phyloP scores from a whole-genome alignment of 176 grass and related monocot species.

The Cymbopogon citratus region DNA sequence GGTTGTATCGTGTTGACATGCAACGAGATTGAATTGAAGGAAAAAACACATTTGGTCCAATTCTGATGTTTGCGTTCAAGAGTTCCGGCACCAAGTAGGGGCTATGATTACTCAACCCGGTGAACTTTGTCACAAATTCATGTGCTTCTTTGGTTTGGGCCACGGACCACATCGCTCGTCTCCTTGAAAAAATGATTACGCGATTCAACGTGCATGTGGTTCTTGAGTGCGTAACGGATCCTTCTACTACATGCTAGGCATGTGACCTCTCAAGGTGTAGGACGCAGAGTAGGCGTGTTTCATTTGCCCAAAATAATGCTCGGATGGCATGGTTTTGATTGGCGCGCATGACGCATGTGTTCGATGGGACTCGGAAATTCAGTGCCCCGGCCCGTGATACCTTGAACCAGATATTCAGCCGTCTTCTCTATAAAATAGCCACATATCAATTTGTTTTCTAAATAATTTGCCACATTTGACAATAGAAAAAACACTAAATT shows the following conservation, averaged over 20 bases:
- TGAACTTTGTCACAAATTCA: not conserved
- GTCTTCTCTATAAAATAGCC: too few species aligned
- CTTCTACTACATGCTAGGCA: not conserved
- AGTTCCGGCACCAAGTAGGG: not conserved
- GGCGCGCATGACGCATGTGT: not conserved
- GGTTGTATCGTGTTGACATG: too few species aligned
- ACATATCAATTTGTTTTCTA: too few species aligned
- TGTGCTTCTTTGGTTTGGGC: not conserved
- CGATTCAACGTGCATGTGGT: not conserved
- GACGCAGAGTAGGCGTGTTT: not conserved
- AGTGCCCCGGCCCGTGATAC: not conserved
- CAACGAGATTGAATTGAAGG: not conserved
- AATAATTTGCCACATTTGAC: too few species aligned
- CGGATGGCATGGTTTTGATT: not conserved
- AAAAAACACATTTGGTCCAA: too few species aligned
- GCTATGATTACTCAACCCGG: not conserved
- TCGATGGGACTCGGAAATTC: not conserved
- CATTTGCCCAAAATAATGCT: not conserved
- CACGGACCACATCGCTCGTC: not conserved
- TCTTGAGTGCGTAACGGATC: not conserved
- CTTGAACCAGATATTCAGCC: not conserved
- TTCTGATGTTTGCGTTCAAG: not conserved
- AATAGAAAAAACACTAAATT: too few species aligned
- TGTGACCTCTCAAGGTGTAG: not conserved
- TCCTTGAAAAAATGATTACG: constrained; percentile 6